Conservation (phyloP, 371 early-diverging fungal genomes). For the Capniomyces stellatus region DNA sequence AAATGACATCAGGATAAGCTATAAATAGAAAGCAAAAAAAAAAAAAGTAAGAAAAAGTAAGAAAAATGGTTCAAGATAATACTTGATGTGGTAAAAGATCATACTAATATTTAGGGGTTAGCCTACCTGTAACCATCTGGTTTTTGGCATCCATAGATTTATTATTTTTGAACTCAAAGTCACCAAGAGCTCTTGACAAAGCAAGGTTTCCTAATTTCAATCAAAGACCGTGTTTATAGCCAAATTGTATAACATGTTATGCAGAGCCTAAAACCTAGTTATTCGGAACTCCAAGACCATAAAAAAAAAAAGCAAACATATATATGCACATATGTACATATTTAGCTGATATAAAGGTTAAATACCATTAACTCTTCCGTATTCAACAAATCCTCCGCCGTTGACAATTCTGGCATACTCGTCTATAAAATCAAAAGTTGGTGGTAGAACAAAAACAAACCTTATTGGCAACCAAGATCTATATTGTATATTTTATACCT, state of each 20-base stretch:
- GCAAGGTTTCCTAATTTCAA: slow-evolving; percentile 45
- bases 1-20: slow-evolving; percentile 65
- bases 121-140: slow-evolving; percentile 58
- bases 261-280: too few relatives aligned
- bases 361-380: slow-evolving; percentile 82
- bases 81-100: too few relatives aligned
- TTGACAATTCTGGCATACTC: slow-evolving; percentile 63
- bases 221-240: too few relatives aligned
- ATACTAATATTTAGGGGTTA: too few relatives aligned
- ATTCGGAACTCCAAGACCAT: too few relatives aligned
- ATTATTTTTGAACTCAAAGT: slow-evolving; percentile 85
- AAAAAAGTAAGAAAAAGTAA: neutral
- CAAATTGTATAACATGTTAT: too few relatives aligned
- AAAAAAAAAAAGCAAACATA: neutral
- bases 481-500: too few relatives aligned
- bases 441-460: too few relatives aligned
- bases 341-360: neutral
- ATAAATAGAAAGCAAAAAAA: slow-evolving; percentile 3
- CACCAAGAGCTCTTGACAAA: slow-evolving; percentile 88
- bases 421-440: slow-evolving; percentile 1
- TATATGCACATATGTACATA: neutral
- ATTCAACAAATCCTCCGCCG: slow-evolving; percentile 90
- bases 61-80: too few relatives aligned
- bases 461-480: too few relatives aligned
- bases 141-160: slow-evolving; percentile 49